Evolutionary conservation across 2,329 filamentous ascomycete genomes (phyloP), one percentile per base, ranked within the genome.

Genomic region (Clarireedia homoeocarpa): DNA sequence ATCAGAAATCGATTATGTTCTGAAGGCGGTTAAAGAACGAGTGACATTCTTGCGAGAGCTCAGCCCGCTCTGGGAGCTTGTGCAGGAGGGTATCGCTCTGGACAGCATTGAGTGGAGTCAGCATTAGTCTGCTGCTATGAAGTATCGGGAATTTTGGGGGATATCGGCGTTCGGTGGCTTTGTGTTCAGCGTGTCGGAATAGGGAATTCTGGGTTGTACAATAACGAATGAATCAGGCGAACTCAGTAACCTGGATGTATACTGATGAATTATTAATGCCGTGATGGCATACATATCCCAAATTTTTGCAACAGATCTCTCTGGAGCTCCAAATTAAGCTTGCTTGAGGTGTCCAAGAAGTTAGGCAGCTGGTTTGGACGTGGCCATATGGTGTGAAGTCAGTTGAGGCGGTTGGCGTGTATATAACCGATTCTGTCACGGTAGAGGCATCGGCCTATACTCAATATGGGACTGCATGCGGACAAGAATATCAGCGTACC

Each of bases 81-180:
- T 99, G 12, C 94, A 99, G 74, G 94, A 99, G 72, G 94, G 94
- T 15, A 83, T 99, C 61, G 94, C 96, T 69, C 75, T 99, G 64
- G 89, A 95, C 73, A 96, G 90, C 45, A 99, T 99, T 67, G 86
- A 99, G 74, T 99, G 94, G 94, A 95, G 88, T 70, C 91, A 96
- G 76, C 94, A 99, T 73, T 97, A 49, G 34, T 44, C 46, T n/a
- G 27, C 20, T 51, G 47, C 53, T 55, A 51, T 36, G 15, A 55
- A 51, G 14, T 6, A 38, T 47, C 15, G 44, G 24, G 24, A 26
- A 15, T 20, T 42, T n/a, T 17, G 38, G 46, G 14, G 38, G 38
- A 38, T 38, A 40, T 39, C 36, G 53, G 53, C 53, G 53, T 55
- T 55, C 6, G 17, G n/a, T 2, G 42, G 42, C 14, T 55, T 17